Evolutionary conservation across 768 basidiomycete species (phyloP).

Genomic region (Xerocomellus amylosporus): DNA sequence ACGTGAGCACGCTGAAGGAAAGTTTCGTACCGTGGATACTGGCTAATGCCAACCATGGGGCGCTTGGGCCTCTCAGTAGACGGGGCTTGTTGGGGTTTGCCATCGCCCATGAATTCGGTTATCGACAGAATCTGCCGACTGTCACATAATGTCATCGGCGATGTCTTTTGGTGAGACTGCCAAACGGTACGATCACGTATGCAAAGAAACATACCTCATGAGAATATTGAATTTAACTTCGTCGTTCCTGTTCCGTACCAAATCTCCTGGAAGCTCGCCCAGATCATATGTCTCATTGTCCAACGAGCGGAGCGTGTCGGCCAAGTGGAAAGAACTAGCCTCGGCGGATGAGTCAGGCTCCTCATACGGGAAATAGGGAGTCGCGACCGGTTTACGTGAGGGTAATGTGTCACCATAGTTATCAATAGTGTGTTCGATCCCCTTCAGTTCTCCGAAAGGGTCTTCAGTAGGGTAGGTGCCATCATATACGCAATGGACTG

Average conservation of each 20-base stretch:
- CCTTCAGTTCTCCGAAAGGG: not conserved
- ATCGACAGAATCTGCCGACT: constrained; percentile 1
- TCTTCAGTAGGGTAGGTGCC: not conserved
- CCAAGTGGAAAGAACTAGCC: not conserved
- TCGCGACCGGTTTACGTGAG: not conserved
- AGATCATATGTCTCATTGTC: not conserved
- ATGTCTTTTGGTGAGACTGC: not conserved
- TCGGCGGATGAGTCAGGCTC: not conserved
- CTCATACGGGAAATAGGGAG: not conserved
- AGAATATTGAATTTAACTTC: not conserved
- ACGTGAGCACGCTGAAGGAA: not conserved
- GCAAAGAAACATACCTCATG: not conserved
- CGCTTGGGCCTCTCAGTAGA: not conserved
- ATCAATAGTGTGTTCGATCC: not conserved
- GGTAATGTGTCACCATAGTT: not conserved
- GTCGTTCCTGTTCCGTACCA: not conserved
- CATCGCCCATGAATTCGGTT: not conserved
- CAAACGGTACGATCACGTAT: not conserved
- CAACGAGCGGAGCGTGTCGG: not conserved
- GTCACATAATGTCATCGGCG: not conserved
- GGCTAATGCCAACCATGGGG: not conserved
- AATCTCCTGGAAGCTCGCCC: not conserved
- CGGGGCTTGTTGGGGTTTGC: not conserved
- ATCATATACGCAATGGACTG: constrained; percentile 1
- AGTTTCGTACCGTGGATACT: not conserved